phyloP scores from a whole-genome alignment of 2,329 filamentous ascomycete species.

The Tolypocladium nubicola region DNA sequence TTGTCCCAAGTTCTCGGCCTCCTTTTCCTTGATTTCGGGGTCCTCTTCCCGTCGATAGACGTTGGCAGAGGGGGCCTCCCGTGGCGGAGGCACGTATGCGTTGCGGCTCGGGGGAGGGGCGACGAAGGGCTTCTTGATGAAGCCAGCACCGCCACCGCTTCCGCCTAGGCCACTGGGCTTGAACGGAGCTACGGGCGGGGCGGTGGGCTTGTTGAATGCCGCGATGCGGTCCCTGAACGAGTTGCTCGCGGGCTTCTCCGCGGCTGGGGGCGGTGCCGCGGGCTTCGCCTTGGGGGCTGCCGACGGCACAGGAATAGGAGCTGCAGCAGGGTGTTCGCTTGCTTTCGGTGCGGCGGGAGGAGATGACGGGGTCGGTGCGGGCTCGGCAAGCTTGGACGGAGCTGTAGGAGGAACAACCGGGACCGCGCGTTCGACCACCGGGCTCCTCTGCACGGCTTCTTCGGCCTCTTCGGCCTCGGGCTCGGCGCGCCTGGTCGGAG shows the following conservation, averaged over 20 bases:
- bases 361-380: slow-evolving; percentile 8
- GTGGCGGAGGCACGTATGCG: slow-evolving; percentile 71
- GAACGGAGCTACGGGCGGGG: slow-evolving; percentile 80
- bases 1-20: slow-evolving; percentile 54
- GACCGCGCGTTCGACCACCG: slow-evolving; percentile 23
- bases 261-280: slow-evolving; percentile 52
- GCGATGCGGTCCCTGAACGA: slow-evolving; percentile 95
- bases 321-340: slow-evolving; percentile 24
- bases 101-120: slow-evolving; percentile 88
- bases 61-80: slow-evolving; percentile 61
- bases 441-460: slow-evolving; percentile 17
- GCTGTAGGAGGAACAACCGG: slow-evolving; percentile 16
- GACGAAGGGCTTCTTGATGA: slow-evolving; percentile 96
- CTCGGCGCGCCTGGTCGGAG: slow-evolving; percentile 17
- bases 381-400: slow-evolving; percentile 19
- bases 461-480: slow-evolving; percentile 24
- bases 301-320: slow-evolving; percentile 14
- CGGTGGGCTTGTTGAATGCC: slow-evolving; percentile 86
- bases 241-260: slow-evolving; percentile 62
- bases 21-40: slow-evolving; percentile 55
- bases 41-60: slow-evolving; percentile 84
- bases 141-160: slow-evolving; percentile 45
- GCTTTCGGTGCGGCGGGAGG: slow-evolving; percentile 23
- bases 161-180: slow-evolving; percentile 59
- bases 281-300: slow-evolving; percentile 25